A percentile compares a stretch with the other conserved stretches of the same genome.
These are phyloP conservation scores for Penicillium subrubescens DNA, from an alignment of 495 filamentous ascomycete genomes.

Conservation along the genomic window DNA sequence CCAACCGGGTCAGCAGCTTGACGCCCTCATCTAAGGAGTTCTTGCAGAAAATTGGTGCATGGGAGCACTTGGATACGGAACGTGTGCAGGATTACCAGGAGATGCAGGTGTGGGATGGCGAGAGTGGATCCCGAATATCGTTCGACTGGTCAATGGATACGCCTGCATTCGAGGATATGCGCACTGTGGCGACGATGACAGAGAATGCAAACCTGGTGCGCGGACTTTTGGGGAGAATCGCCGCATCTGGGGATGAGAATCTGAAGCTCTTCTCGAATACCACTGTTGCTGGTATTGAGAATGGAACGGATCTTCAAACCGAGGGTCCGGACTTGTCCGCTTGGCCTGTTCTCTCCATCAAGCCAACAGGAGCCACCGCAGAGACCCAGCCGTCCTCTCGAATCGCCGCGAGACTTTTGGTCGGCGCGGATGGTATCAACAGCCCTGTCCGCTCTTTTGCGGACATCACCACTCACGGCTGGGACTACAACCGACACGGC, in stretches of 20 bases:
- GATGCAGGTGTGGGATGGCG: slow-evolving; percentile 97
- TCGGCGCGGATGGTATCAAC: slow-evolving; percentile 94
- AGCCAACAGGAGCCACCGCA: slow-evolving; percentile 38
- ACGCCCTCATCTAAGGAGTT: slow-evolving; percentile 81
- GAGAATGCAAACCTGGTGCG: slow-evolving; percentile 89
- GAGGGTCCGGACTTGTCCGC: slow-evolving; percentile 73
- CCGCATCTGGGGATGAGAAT: slow-evolving; percentile 61
- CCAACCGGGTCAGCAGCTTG: slow-evolving; percentile 92
- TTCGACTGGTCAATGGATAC: slow-evolving; percentile 73
- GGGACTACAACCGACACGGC: slow-evolving; percentile 91
- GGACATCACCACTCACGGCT: slow-evolving; percentile 79
- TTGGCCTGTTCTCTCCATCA: slow-evolving; percentile 82
- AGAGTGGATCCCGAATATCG: slow-evolving; percentile 80
- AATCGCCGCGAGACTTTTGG: slow-evolving; percentile 78
- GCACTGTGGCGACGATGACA: slow-evolving; percentile 89
- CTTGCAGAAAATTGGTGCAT: slow-evolving; percentile 78
- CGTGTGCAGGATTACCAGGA: slow-evolving; percentile 86
- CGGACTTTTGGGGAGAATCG: slow-evolving; percentile 69
- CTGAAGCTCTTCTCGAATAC: slow-evolving; percentile 73
- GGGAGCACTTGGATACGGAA: slow-evolving; percentile 68
- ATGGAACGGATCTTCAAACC: slow-evolving; percentile 61
- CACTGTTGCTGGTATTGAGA: slow-evolving; percentile 72
- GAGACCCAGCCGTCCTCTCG: slow-evolving; percentile 38
- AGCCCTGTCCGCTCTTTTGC: slow-evolving; percentile 91
- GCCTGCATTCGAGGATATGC: slow-evolving; percentile 46